Base-by-base conservation (phyloP, 176 grass and related monocot genomes). In the Paspalum notatum region DNA sequence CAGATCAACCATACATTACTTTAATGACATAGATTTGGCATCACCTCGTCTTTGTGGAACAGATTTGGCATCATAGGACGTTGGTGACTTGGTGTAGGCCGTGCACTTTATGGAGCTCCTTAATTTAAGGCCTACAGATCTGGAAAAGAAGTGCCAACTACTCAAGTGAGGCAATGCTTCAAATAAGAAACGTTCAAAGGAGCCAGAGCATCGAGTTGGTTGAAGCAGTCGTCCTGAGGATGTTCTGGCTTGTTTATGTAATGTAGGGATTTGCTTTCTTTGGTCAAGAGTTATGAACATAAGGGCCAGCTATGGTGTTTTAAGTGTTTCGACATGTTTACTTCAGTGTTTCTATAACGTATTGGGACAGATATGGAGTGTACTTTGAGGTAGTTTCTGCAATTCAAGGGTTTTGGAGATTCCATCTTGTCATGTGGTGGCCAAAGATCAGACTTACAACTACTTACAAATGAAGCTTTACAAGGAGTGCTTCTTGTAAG, bases 11-110 rank as follows among this genome's bases (percentile, higher is more conserved):
- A 71, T 94, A 87, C 72, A 87, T 91, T 91, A 79, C 75, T 88
- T 87, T 89, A 84, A 89, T 94, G 74, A 83, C 76, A 88, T 84
- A 91, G 86, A 94, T 91, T 87, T 84, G 72, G 77, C 81, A 87
- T 84, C 66, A 64, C 50, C 71, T 85, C 72, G 22, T 77, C 83
- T 89, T 89, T 89, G 65, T 73, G 79, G 83, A 85, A 82, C 83
- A 90, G 66, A 86, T 82, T 71, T 90, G 61, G 73, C 83, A 90
- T 56, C 66, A 21, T 78, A 86, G 82, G 87, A 89, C 75, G 68
- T 86, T 85, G 86, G n/a, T n/a, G n/a, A n/a, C n/a, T n/a, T n/a
- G n/a, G 84, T 91, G 89, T 91, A 89, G 77, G 84, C 68, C 87
- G 57, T 84, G 80, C 89, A 94, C 87, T 86, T n/a, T 87, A 68